Evolutionary conservation across 2,329 filamentous ascomycete species (phyloP).

Genomic region (Calonectria crousiana): DNA sequence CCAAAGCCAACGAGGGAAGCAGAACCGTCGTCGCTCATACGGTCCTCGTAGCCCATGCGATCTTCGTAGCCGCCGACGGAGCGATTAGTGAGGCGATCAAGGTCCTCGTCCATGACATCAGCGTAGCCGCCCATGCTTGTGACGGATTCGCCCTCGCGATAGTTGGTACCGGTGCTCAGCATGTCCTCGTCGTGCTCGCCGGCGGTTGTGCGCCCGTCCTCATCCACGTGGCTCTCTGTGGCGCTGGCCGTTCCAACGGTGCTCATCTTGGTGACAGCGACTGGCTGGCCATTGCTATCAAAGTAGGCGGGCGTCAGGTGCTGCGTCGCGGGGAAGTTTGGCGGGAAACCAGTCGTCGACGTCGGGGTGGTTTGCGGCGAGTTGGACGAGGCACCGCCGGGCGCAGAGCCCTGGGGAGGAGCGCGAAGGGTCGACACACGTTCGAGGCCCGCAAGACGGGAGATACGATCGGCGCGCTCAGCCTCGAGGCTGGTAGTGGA

Average conservation of each 20-base stretch:
- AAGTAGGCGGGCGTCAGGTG: conserved; percentile 79
- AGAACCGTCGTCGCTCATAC: conserved; percentile 87
- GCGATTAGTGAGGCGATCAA: conserved; percentile 58
- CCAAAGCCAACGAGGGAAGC: conserved; percentile 92
- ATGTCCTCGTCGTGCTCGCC: conserved; percentile 75
- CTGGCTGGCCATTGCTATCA: conserved; percentile 78
- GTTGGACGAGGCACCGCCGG: conserved; percentile 52
- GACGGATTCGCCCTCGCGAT: conserved; percentile 68
- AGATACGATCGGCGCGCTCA: conserved; percentile 94
- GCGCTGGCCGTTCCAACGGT: conserved; percentile 93
- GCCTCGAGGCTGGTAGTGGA: conserved; percentile 83
- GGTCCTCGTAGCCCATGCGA: conserved; percentile 78
- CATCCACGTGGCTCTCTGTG: conserved; percentile 77
- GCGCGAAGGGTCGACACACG: conserved; percentile 83
- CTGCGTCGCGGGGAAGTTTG: conserved; percentile 52
- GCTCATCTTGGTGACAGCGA: conserved; percentile 80
- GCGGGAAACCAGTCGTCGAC: conserved; percentile 59
- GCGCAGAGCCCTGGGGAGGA: conserved; percentile 49
- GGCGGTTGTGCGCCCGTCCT: conserved; percentile 63
- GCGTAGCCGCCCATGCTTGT: conserved; percentile 63
- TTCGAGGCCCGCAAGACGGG: conserved; percentile 91
- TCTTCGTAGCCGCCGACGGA: conserved; percentile 69
- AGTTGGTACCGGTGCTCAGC: conserved; percentile 76
- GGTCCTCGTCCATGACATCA: conserved; percentile 67
- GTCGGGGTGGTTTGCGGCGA: conserved; percentile 65